Conservation (phyloP, 371 early-diverging fungal species). For the Haplosporangium sp. region DNA sequence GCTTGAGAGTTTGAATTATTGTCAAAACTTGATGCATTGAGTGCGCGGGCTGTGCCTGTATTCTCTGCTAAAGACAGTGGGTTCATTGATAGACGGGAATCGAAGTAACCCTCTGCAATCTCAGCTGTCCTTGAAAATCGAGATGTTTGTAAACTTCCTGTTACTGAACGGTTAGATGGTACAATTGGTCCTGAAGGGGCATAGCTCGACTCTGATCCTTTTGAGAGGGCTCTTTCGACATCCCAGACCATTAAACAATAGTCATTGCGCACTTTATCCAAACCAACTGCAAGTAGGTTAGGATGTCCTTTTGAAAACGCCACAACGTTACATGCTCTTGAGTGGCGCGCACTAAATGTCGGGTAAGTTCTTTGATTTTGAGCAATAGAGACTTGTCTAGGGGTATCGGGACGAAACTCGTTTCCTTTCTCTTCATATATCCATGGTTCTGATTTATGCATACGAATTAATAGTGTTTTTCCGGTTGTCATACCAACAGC, state of each 20-base stretch:
- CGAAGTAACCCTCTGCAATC: slow-evolving; percentile 50
- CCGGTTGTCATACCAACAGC: slow-evolving; percentile 83
- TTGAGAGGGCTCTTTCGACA: slow-evolving; percentile 61
- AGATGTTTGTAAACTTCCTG: slow-evolving; percentile 40
- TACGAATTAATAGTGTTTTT: slow-evolving; percentile 68
- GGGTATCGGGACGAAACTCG: slow-evolving; percentile 47
- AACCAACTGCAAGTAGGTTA: slow-evolving; percentile 72
- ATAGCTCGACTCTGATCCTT: slow-evolving; percentile 25
- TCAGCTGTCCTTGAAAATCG: slow-evolving; percentile 42
- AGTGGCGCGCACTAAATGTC: slow-evolving; percentile 65
- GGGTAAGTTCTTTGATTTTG: slow-evolving; percentile 59
- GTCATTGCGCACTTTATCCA: slow-evolving; percentile 83
- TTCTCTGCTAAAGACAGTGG: slow-evolving; percentile 49
- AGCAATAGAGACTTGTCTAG: slow-evolving; percentile 41
- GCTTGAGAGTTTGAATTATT: slow-evolving; percentile 53
- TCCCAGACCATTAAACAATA: slow-evolving; percentile 84
- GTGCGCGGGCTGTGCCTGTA: slow-evolving; percentile 40
- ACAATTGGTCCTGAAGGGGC: slow-evolving; percentile 46
- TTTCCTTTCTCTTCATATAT: slow-evolving; percentile 42
- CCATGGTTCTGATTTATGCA: slow-evolving; percentile 62
- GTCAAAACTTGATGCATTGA: slow-evolving; percentile 43
- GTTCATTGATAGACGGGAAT: slow-evolving; percentile 47
- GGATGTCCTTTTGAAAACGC: slow-evolving; percentile 75
- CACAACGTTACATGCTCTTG: slow-evolving; percentile 81
- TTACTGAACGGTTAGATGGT: slow-evolving; percentile 21